Evolutionary conservation across 352 stramenopile species (phyloP), one percentile per base, ranked within the genome.

Genomic region (Globisporangium emineosum): DNA sequence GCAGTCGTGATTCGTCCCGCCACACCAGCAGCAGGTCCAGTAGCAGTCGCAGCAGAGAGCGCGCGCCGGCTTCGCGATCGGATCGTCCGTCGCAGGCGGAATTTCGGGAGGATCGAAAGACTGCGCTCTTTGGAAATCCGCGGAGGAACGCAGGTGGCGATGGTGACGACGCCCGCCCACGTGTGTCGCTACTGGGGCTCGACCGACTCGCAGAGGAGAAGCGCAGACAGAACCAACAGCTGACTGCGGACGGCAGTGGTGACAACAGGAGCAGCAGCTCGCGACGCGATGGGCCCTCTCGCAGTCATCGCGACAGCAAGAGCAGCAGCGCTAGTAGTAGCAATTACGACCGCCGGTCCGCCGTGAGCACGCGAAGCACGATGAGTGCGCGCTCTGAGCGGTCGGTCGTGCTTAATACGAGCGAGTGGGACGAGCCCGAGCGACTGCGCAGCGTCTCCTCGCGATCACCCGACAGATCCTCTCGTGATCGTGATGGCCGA

Each of bases 361-460:
- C 60, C 19, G 52, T 62, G 32, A 64, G 55, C 29, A 65, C 69
- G 57, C 23, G 33, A 42, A 73, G 66, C 19, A 67, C 66, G 15
- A 32, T 61, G 35, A 64, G 60, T 5, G 69, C 71, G 40, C 72
- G 72, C 5, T 76, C 69, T 4, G 67, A 88, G 49, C 60, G 68
- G 9, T 57, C 70, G 12, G 42, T 66, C 43, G 66, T 68, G 29
- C 70, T 95, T 2, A 74, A 84, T 51, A 51, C 68, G 45, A 90
- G 76, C 66, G 87, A 95, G 40, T 95, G 87, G 87, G 87, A 93
- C 60, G 73, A 77, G 25, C 83, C 84, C 2, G 87, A 95, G 60
- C 78, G 67, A 17, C 71, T 95, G 5, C 76, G 78, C 47, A 93
- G 79, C 63, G 78, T 91, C 0, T 59, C 63, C 19, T 53, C 32